Evolutionary conservation across 2,329 filamentous ascomycete genomes (phyloP), one percentile per base, ranked within the genome.

Genomic region (Penicillium sp.): DNA sequence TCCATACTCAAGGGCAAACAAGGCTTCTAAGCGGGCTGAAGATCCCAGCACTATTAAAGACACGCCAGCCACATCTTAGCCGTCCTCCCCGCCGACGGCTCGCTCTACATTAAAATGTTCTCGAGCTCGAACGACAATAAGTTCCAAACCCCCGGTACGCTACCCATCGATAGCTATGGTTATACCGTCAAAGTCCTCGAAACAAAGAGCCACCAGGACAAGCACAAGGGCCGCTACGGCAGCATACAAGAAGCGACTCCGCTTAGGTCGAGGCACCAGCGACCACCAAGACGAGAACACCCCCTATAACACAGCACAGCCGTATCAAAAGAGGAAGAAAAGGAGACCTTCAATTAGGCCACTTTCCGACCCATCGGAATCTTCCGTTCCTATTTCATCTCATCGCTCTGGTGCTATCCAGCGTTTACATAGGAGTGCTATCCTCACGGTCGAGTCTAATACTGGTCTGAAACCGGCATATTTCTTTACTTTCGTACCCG

Each of bases 401-500:
- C 17, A 58, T 55, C 25, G 15, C 36, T 33, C 54, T 52, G 17
- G 41, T 60, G 27, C 49, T 52, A 52, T 55, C 50, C 12, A 60
- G 47, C 21, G 39, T 33, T 2, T 58, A 55, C 35, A 23, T 17
- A 36, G 55, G 33, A 57, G 47, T 55, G 50, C 50, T 58, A 21
- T 61, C 42, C 47, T 61, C 6, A 61, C 47, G 19, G 33, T 61
- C 48, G 47, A 61, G 17, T 41, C 55, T 49, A 58, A 61, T 39
- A n/a, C 58, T 55, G 15, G 55, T 25, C 31, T 53, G 4, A 61
- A 58, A 35, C 55, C 51, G 51, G 55, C 31, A 53, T 61, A 58
- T 61, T 61, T 55, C 48, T 61, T 61, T 53, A 61, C 55, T 55
- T 58, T 61, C 52, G 48, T 61, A 49, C 55, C 59, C 47, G 50